A percentile compares a stretch with the other conserved stretches of the same genome.
Conservation (phyloP, 1,284 basidiomycete species). For the Golubevia sp. region DNA sequence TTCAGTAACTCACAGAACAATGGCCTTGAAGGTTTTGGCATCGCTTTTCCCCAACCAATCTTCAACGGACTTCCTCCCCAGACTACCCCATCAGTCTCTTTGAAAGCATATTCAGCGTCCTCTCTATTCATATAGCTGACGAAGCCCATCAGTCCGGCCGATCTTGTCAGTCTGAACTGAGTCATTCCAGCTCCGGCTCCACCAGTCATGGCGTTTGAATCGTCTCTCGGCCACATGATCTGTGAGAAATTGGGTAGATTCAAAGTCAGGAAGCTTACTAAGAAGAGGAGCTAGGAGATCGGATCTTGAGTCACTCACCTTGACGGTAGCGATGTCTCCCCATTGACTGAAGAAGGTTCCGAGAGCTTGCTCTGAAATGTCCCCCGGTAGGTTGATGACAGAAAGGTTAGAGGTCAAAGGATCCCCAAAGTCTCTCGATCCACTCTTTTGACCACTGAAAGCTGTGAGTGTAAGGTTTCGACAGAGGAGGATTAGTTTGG, state of each 20-base stretch:
- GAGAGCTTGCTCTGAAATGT: slow-evolving; percentile 30
- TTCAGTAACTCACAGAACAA: not conserved
- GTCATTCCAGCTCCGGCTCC: slow-evolving; percentile 18
- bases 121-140: slow-evolving; percentile 40
- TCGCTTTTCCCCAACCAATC: slow-evolving; percentile 42
- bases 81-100: slow-evolving; percentile 23
- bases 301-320: slow-evolving; percentile 21
- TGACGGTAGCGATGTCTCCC: slow-evolving; percentile 47
- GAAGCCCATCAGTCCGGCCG: slow-evolving; percentile 32
- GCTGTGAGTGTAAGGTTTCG: slow-evolving; percentile 8
- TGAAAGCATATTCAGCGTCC: slow-evolving; percentile 39
- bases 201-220: slow-evolving; percentile 13
- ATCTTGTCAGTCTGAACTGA: slow-evolving; percentile 13
- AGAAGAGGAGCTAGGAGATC: too few species aligned
- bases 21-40: slow-evolving; percentile 23
- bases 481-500: too few species aligned
- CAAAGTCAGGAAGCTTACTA: too few species aligned
- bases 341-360: slow-evolving; percentile 38
- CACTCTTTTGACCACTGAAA: slow-evolving; percentile 20
- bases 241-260: slow-evolving; percentile 1
- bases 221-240: slow-evolving; percentile 47
- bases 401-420: slow-evolving; percentile 49
- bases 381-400: slow-evolving; percentile 32
- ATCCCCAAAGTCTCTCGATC: slow-evolving; percentile 29
- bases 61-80: slow-evolving; percentile 35